phyloP scores from a whole-genome alignment of 2,329 filamentous ascomycete genomes.

The Alternaria viburni region DNA sequence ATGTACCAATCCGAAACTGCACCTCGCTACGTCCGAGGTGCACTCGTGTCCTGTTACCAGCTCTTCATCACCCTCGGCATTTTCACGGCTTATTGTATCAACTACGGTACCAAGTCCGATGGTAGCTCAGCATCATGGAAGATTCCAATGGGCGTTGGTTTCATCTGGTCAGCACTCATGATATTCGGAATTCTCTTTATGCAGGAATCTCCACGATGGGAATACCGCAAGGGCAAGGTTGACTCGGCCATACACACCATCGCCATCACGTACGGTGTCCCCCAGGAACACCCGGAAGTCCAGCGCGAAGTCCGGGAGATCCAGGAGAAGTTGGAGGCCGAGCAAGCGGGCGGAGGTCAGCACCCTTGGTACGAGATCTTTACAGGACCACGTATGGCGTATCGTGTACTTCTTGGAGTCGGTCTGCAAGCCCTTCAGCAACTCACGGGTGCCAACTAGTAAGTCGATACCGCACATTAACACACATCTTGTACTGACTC shows the following conservation, averaged over 20 bases:
- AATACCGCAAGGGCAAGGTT: conserved; percentile 62
- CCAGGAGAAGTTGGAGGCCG: conserved; percentile 61
- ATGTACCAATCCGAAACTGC: conserved; percentile 73
- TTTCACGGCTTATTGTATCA: conserved; percentile 58
- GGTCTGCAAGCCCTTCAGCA: conserved; percentile 70
- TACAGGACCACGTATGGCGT: conserved; percentile 69
- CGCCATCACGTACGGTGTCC: conserved; percentile 61
- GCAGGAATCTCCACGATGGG: conserved; percentile 64
- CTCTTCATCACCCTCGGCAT: conserved; percentile 74
- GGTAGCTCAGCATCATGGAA: conserved; percentile 64
- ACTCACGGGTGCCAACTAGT: conserved; percentile 72
- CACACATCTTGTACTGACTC: background rate
- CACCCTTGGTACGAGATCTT: conserved; percentile 65
- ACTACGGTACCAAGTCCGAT: conserved; percentile 65
- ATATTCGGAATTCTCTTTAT: conserved; percentile 61
- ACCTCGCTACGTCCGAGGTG: conserved; percentile 68
- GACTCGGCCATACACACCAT: conserved; percentile 60
- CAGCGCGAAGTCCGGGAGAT: conserved; percentile 62
- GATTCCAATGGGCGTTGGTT: conserved; percentile 66
- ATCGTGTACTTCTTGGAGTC: conserved; percentile 68
- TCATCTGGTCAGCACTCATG: conserved; percentile 63
- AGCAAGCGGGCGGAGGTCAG: conserved; percentile 49
- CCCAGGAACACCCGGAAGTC: conserved; percentile 62
- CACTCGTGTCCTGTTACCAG: conserved; percentile 69
- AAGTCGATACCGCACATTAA: conserved; percentile 48